Evolutionary conservation across 2,329 filamentous ascomycete genomes (phyloP).

Genomic region (Aspergillus sp.): DNA sequence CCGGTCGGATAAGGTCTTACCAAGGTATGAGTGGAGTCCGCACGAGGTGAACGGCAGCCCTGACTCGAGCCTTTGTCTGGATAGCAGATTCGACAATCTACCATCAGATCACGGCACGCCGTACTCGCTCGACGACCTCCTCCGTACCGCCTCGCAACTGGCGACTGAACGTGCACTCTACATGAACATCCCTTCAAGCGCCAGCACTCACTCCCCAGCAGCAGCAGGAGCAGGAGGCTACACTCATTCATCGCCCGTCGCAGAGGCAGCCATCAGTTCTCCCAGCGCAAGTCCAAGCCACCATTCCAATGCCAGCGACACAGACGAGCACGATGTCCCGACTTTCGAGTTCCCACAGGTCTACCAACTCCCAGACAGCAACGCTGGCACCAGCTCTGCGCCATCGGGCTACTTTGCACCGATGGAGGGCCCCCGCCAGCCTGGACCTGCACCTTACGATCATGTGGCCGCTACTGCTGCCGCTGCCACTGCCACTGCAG

Average conservation of each 20-base stretch:
- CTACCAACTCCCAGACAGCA: constrained; percentile 12
- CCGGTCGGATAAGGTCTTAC: constrained; percentile 1
- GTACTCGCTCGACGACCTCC: constrained; percentile 14
- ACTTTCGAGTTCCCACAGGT: constrained; percentile 11
- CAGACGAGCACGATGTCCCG: constrained; percentile 21
- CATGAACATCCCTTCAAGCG: constrained; percentile 18
- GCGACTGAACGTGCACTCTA: constrained; percentile 24
- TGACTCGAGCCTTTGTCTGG: not conserved
- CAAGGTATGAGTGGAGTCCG: not conserved
- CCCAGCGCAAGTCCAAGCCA: constrained; percentile 20
- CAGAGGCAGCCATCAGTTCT: constrained; percentile 23
- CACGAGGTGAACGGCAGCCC: not conserved
- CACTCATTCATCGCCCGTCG: constrained; percentile 3
- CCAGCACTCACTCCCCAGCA: constrained; percentile 16
- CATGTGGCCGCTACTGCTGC: too few species aligned
- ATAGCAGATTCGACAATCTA: constrained; percentile 4
- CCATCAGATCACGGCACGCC: not conserved
- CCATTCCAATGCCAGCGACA: constrained; percentile 21
- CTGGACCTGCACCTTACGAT: too few species aligned
- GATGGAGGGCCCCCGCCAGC: too few species aligned
- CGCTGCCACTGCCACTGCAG: too few species aligned
- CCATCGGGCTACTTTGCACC: too few species aligned
- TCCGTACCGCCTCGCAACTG: constrained; percentile 21
- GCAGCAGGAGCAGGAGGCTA: not conserved
- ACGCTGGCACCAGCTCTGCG: too few species aligned